Conservation (phyloP, 345 rosid species). For the Nasturtium officinale region DNA sequence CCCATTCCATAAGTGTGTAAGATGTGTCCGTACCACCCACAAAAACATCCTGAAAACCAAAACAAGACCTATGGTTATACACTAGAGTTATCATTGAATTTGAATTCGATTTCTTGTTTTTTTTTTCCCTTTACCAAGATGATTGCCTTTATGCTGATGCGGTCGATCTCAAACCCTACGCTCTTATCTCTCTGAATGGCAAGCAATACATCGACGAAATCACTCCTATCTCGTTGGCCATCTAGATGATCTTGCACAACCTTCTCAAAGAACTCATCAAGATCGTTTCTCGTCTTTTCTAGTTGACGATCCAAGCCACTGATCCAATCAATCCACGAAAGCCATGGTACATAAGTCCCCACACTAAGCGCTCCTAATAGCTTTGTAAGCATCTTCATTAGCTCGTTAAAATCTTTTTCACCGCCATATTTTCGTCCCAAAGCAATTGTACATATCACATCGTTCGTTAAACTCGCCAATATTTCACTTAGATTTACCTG, state of each 20-base stretch:
- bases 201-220: slow-evolving; percentile 35
- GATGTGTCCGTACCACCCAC: slow-evolving; percentile 47
- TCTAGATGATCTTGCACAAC: slow-evolving; percentile 33
- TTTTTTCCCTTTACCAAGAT: slow-evolving; percentile 44
- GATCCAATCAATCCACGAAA: slow-evolving; percentile 48
- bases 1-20: slow-evolving; percentile 44
- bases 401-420: slow-evolving; percentile 43
- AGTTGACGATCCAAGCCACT: slow-evolving; percentile 29
- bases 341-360: slow-evolving; percentile 57
- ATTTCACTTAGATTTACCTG: slow-evolving; percentile 49
- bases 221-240: not conserved
- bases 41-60: slow-evolving; percentile 43
- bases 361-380: slow-evolving; percentile 43
- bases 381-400: slow-evolving; percentile 34
- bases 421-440: slow-evolving; percentile 56
- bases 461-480: slow-evolving; percentile 40
- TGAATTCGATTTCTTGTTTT: not conserved
- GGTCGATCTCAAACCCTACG: slow-evolving; percentile 38
- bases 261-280: slow-evolving; percentile 39
- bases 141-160: slow-evolving; percentile 44
- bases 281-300: slow-evolving; percentile 26
- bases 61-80: not conserved
- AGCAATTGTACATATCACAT: slow-evolving; percentile 53
- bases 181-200: slow-evolving; percentile 38
- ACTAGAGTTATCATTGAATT: not conserved